Base-by-base conservation (phyloP, 192 early-diverging fungal species). In the Backusella morwellensis region DNA sequence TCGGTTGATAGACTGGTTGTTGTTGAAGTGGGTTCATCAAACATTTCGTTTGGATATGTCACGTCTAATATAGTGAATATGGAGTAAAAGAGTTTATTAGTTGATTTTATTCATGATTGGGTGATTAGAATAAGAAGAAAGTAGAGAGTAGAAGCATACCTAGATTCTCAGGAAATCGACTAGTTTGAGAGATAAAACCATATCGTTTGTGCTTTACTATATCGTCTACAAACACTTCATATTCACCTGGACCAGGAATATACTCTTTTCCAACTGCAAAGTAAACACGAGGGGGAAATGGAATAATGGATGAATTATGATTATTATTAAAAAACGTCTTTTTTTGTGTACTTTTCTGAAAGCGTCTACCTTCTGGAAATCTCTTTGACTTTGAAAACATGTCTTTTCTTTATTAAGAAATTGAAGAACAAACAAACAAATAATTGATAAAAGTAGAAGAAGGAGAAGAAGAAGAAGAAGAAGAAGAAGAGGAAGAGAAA, bases 161-260 rank as follows among this genome's bases (percentile, higher is more conserved):
- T 63, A 63, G 56, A 63, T 44, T 68, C 6, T 77, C 75, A 21
- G 68, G 29, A 56, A 77, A 77, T 56, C 75, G 34, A 50, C 36
- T 52, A 9, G 66, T 44, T 26, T 52, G 42, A 40, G 36, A 70
- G n/a, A 74, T 38, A 29, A 70, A 77, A 0, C 75, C 68, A 38
- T 47, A 59, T 69, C 75, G 21, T 14, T 70, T 70, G 26, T 52
- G 42, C 12, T 50, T 35, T 14, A 26, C 41, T 15, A 54, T 38
- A 19, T 77, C 75, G 15, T 77, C 68, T 14, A 35, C 66, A 35
- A 50, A n/a, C 7, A 77, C 68, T 54, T 77, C 52, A n/a, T 77
- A 77, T 77, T 77, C 75, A 36, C 75, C 75, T 54, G 75, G 75
- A 15, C 75, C 75, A 77, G 75, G 75, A 56, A 77, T 69, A 70